A percentile compares a stretch with the other conserved stretches of the same genome.
phyloP scores from a whole-genome alignment of 257 asterid species.

The Anisodus tanguticus region DNA sequence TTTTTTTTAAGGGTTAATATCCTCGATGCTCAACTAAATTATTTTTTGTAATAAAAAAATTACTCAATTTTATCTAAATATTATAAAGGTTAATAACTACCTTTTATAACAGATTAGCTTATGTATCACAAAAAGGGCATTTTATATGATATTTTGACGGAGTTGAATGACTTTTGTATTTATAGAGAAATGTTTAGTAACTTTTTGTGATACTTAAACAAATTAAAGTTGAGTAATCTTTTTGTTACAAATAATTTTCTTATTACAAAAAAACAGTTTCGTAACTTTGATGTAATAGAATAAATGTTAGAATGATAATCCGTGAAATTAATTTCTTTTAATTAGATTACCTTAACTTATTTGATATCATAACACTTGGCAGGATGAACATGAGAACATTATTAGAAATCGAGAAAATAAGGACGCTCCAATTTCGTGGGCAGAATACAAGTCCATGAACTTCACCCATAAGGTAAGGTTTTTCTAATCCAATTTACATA shows the following conservation, averaged over 20 bases:
- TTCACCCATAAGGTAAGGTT: constrained; percentile 26
- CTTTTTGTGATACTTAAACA: too few relatives aligned
- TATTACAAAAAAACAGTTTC: too few relatives aligned
- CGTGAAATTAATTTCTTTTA: not conserved
- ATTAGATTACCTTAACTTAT: not conserved
- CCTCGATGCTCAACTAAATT: too few relatives aligned
- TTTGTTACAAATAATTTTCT: too few relatives aligned
- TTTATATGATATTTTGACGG: too few relatives aligned
- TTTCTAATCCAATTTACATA: not conserved
- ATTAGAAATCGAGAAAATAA: constrained; percentile 9
- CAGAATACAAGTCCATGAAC: constrained; percentile 28
- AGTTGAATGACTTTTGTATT: not conserved
- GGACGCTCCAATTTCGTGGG: constrained; percentile 24
- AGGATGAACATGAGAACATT: constrained; percentile 34
- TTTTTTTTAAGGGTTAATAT: not conserved
- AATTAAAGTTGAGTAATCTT: too few relatives aligned
- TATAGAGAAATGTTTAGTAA: not conserved
- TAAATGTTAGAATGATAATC: too few relatives aligned
- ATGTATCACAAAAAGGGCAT: too few relatives aligned
- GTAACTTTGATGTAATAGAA: too few relatives aligned
- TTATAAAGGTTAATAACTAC: not conserved
- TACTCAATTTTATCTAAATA: too few relatives aligned
- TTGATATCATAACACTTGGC: not conserved
- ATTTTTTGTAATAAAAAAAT: too few relatives aligned
- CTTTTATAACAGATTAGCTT: not conserved